These are phyloP conservation scores for Lasiosphaeria miniovina DNA, from an alignment of 495 filamentous ascomycete species.

Conservation along the genomic window DNA sequence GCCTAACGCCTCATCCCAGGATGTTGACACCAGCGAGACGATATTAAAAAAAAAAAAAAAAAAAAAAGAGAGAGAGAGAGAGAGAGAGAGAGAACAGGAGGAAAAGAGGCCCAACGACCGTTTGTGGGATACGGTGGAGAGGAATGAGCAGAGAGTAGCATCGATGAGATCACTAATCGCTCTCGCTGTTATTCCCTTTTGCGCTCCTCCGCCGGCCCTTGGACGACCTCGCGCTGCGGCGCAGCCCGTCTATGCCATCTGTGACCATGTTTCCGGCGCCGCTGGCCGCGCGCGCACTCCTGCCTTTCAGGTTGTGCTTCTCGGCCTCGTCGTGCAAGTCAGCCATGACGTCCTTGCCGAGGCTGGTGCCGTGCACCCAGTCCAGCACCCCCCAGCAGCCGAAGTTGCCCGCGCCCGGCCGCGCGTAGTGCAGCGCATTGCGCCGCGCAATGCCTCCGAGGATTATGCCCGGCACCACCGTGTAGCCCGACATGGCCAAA, in stretches of 20 bases:
- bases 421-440: slow-evolving; percentile 63
- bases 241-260: slow-evolving; percentile 33
- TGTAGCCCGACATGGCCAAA: slow-evolving; percentile 75
- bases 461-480: slow-evolving; percentile 67
- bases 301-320: slow-evolving; percentile 55
- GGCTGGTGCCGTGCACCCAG: slow-evolving; percentile 67
- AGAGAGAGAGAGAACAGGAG: too few relatives aligned
- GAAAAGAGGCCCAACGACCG: too few relatives aligned
- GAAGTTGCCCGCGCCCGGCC: slow-evolving; percentile 63
- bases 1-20: too few relatives aligned
- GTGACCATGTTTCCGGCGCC: slow-evolving; percentile 36
- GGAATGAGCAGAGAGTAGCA: too few relatives aligned
- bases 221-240: slow-evolving; percentile 30
- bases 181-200: background rate
- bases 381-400: slow-evolving; percentile 77
- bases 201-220: slow-evolving; percentile 22
- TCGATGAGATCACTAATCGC: background rate
- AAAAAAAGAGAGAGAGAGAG: too few relatives aligned
- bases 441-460: slow-evolving; percentile 71
- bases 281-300: slow-evolving; percentile 37
- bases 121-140: too few relatives aligned
- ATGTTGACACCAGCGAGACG: too few relatives aligned
- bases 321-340: slow-evolving; percentile 54
- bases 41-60: too few relatives aligned
- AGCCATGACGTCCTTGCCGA: slow-evolving; percentile 56